phyloP scores from a whole-genome alignment of 345 rosid genomes.

The Aurinia saxatilis region DNA sequence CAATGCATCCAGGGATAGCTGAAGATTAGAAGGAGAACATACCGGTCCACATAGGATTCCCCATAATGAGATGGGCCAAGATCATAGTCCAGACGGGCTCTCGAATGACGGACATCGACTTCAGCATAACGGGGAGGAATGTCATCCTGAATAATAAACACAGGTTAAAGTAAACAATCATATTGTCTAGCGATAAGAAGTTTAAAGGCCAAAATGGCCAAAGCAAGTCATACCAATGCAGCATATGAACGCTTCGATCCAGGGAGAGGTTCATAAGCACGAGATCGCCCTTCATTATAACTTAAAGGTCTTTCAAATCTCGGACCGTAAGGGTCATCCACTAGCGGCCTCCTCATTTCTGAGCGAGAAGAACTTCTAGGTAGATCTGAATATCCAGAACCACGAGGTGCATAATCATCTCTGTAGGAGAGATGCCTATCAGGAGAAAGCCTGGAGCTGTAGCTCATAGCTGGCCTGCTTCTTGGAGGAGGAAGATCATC shows the following conservation, averaged over 20 bases:
- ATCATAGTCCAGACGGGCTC: slow-evolving; percentile 91
- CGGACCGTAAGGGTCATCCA: slow-evolving; percentile 66
- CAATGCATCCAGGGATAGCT: neutral
- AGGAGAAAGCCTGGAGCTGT: slow-evolving; percentile 61
- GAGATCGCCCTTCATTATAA: slow-evolving; percentile 70
- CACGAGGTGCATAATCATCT: slow-evolving; percentile 73
- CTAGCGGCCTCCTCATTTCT: slow-evolving; percentile 69
- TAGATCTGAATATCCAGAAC: slow-evolving; percentile 64
- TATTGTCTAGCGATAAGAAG: neutral
- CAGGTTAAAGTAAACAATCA: neutral
- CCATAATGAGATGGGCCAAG: slow-evolving; percentile 61
- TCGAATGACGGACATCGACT: slow-evolving; percentile 56
- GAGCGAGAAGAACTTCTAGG: slow-evolving; percentile 62
- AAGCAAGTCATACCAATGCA: slow-evolving; percentile 52
- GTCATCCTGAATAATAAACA: slow-evolving; percentile 53
- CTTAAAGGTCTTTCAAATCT: slow-evolving; percentile 78
- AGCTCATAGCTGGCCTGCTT: slow-evolving; percentile 65
- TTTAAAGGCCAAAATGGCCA: neutral
- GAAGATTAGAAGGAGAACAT: neutral
- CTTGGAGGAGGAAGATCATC: slow-evolving; percentile 84
- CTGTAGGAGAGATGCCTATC: slow-evolving; percentile 74
- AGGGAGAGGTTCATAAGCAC: slow-evolving; percentile 77
- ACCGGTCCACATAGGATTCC: slow-evolving; percentile 87
- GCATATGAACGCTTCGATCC: slow-evolving; percentile 90
- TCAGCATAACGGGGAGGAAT: slow-evolving; percentile 83